phyloP scores from a whole-genome alignment of 208 protist genomes.

The Trypanosoma brucei region DNA sequence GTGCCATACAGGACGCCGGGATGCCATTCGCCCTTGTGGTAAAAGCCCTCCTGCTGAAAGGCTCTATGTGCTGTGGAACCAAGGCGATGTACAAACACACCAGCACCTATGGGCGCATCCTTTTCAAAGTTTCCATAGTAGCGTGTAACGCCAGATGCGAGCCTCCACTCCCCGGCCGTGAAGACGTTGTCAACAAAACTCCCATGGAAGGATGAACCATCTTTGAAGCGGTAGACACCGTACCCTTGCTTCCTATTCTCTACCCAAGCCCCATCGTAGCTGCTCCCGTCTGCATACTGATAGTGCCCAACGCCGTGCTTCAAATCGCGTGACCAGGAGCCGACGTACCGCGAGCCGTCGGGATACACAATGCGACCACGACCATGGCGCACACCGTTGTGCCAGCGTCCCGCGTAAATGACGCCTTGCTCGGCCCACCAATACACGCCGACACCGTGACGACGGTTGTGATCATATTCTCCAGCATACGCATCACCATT shows the following conservation, averaged over 20 bases:
- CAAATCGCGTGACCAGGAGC: constrained; percentile 58
- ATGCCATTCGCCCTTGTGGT: constrained; percentile 57
- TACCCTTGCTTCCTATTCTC: constrained; percentile 72
- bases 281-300: constrained; percentile 80
- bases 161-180: constrained; percentile 74
- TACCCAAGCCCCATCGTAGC: constrained; percentile 77
- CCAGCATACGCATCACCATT: constrained; percentile 85
- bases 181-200: constrained; percentile 77
- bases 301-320: constrained; percentile 75
- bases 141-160: constrained; percentile 61
- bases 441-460: constrained; percentile 72
- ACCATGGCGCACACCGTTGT: constrained; percentile 63
- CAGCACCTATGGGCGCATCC: constrained; percentile 64
- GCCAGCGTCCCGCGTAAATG: constrained; percentile 74
- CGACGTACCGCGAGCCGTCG: constrained; percentile 78
- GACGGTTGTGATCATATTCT: constrained; percentile 77
- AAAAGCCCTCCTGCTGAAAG: constrained; percentile 80
- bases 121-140: constrained; percentile 83
- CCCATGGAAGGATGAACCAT: constrained; percentile 66
- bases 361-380: constrained; percentile 83
- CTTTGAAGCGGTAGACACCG: constrained; percentile 67
- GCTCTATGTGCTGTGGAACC: constrained; percentile 40
- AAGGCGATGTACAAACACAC: constrained; percentile 80
- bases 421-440: constrained; percentile 58
- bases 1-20: constrained; percentile 60